phyloP scores from a whole-genome alignment of 371 early-diverging fungal species.

The Mucor ambiguus region DNA sequence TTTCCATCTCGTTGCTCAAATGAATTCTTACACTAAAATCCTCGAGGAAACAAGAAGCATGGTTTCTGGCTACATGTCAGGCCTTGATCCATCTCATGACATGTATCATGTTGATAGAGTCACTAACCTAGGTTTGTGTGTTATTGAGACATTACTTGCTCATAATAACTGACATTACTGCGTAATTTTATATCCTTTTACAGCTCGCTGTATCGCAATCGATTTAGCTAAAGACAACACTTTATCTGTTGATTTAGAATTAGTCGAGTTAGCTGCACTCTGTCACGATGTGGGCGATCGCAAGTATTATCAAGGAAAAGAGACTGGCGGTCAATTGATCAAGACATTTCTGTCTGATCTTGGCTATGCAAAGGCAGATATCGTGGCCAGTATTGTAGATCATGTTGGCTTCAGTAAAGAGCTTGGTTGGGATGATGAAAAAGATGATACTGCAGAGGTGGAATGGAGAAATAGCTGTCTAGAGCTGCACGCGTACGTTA shows the following conservation, averaged over 20 bases:
- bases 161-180: background rate
- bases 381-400: slow-evolving; percentile 63
- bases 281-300: slow-evolving; percentile 80
- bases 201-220: slow-evolving; percentile 29
- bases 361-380: slow-evolving; percentile 39
- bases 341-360: slow-evolving; percentile 46
- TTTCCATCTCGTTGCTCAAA: background rate
- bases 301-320: slow-evolving; percentile 61
- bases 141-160: background rate
- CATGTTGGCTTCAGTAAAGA: slow-evolving; percentile 78
- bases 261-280: slow-evolving; percentile 74
- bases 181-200: background rate
- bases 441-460: slow-evolving; percentile 32
- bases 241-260: slow-evolving; percentile 49
- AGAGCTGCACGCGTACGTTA: slow-evolving; percentile 63
- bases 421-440: slow-evolving; percentile 53
- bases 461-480: slow-evolving; percentile 60
- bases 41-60: slow-evolving; percentile 48
- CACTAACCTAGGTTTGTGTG: slow-evolving; percentile 53
- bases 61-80: slow-evolving; percentile 68
- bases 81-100: slow-evolving; percentile 79
- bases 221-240: slow-evolving; percentile 41
- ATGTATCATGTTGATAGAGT: slow-evolving; percentile 80
- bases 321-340: slow-evolving; percentile 49
- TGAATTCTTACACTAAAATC: slow-evolving; percentile 18